These are phyloP conservation scores for Hevea brasiliensis DNA, from an alignment of 345 rosid genomes.

Conservation along the genomic window DNA sequence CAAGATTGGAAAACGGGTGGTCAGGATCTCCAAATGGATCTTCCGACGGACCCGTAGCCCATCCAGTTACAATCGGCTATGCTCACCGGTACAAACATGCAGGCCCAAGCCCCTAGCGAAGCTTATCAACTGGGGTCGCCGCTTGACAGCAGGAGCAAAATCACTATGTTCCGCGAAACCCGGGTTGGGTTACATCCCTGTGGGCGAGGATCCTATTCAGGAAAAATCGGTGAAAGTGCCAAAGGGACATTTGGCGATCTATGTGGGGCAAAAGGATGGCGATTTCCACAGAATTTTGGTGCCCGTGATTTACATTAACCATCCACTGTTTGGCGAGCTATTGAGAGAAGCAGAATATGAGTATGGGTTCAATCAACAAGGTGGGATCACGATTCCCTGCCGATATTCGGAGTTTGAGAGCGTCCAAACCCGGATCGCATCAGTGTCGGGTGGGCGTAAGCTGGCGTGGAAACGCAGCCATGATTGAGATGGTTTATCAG, in stretches of 20 bases:
- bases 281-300: conserved; percentile 74
- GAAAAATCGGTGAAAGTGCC: conserved; percentile 50
- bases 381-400: conserved; percentile 92
- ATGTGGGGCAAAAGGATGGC: conserved; percentile 74
- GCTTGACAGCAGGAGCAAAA: conserved; percentile 52
- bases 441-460: conserved; percentile 46
- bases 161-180: conserved; percentile 33
- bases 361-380: conserved; percentile 76
- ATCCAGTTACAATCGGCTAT: conserved; percentile 34
- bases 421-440: conserved; percentile 66
- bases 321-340: conserved; percentile 82
- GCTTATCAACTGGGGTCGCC: conserved; percentile 62
- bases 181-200: conserved; percentile 41
- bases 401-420: conserved; percentile 75
- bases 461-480: conserved; percentile 40
- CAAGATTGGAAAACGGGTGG: conserved; percentile 53
- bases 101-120: conserved; percentile 43
- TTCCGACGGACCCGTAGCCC: conserved; percentile 30
- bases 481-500: conserved; percentile 17
- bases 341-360: conserved; percentile 74
- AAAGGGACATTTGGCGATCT: conserved; percentile 75
- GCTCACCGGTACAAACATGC: conserved; percentile 12
- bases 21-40: conserved; percentile 57
- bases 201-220: conserved; percentile 30
- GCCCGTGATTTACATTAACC: conserved; percentile 87